Base-by-base conservation (phyloP, 495 filamentous ascomycete genomes). In the Penicillium samsonianum region DNA sequence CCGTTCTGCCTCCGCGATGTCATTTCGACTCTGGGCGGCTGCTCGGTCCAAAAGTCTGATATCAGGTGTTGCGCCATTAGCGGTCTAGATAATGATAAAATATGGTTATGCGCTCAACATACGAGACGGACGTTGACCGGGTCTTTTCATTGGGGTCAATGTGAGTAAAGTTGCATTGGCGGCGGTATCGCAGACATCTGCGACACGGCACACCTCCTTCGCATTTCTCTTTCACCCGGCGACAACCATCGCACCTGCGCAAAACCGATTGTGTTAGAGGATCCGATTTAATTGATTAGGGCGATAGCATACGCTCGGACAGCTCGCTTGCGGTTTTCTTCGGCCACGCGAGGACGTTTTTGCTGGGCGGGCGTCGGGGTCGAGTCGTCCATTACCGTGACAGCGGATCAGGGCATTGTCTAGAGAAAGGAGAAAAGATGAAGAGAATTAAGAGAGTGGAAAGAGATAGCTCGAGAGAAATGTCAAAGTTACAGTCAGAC, bases 121-220 rank as follows among this genome's bases (percentile, higher is more conserved):
- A 77, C 74, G 74, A 73, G 38, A 70, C 62, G 16, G 72, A 71
- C 11, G 75, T 63, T 23, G 73, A 73, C 33, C 75, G 69, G 40
- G 55, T 57, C 60, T 71, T 75, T 49, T 74, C 75, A 47, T 60
- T 63, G 44, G 70, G 74, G 30, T 75, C 75, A 33, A 75, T 69
- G 51, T 78, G 74, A 1, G 72, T 78, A 51, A 81, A 81, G 59
- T 76, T 70, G 63, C 78, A 81, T 59, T 75, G 76, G 23, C 78
- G 70, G 43, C 75, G 73, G 64, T 78, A 79, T 41, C 75, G 75
- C 53, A 74, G 60, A 61, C 78, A 81, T 37, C 78, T 68, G 35
- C 76, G 74, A 67, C 78, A 81, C 1, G 78, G 78, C n/a, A 79
- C 73, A 42, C 77, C 76, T 42, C 78, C 78, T 65, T 79, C 77